Conservation (phyloP, 371 early-diverging fungal species). For the Apophysomyces sp. region DNA sequence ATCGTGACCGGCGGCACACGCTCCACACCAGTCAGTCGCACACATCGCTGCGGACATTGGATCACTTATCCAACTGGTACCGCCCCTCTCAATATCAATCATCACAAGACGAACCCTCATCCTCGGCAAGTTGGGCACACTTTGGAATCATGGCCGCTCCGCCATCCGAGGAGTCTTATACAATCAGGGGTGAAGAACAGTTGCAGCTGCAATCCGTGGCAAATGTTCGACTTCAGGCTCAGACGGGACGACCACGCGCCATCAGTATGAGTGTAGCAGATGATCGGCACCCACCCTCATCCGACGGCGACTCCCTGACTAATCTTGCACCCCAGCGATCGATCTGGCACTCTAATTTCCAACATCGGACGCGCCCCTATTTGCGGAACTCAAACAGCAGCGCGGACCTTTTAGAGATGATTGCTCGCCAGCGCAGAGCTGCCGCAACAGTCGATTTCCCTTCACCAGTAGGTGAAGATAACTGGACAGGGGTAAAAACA, state of each 20-base stretch:
- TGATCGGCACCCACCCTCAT: constrained; percentile 4
- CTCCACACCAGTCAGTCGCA: constrained; percentile 29
- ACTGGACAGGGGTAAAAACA: constrained; percentile 20
- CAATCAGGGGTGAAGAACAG: constrained; percentile 21
- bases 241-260: constrained; percentile 43
- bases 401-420: constrained; percentile 40
- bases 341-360: constrained; percentile 16
- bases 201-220: constrained; percentile 21
- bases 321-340: constrained; percentile 11
- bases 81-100: constrained; percentile 13
- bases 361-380: constrained; percentile 7
- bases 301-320: not conserved
- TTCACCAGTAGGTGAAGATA: constrained; percentile 12
- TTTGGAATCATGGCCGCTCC: not conserved
- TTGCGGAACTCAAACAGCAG: constrained; percentile 38
- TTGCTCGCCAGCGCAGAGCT: constrained; percentile 29
- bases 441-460: not conserved
- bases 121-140: not conserved
- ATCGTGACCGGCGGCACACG: constrained; percentile 3
- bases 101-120: constrained; percentile 11
- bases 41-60: constrained; percentile 23
- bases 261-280: constrained; percentile 50
- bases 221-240: constrained; percentile 17
- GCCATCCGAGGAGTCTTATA: constrained; percentile 5
- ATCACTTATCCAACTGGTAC: constrained; percentile 3